Base-by-base conservation (phyloP, 2,329 filamentous ascomycete genomes). In the Colletotrichum limetticola region DNA sequence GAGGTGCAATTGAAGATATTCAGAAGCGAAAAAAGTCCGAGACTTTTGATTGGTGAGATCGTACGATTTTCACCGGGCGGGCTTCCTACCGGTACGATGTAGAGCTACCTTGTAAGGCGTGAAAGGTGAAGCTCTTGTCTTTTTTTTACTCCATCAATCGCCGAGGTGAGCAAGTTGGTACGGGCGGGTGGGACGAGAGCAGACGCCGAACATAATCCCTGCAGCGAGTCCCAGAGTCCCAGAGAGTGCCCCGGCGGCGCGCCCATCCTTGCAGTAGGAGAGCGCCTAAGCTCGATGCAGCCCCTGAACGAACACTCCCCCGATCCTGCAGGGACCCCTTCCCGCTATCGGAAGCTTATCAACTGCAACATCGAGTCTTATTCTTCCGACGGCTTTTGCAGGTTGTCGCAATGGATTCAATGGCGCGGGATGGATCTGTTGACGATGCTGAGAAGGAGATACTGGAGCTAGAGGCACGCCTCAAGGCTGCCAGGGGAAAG, bases 391-490 rank as follows among this genome's bases (percentile, higher is more conserved):
- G 37, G 37, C 14, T 19, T 42, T 19, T 24, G 8, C 37, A 22
- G 49, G 49, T 30, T 26, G 22, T 32, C 68, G 11, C 53, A 53
- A 59, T 82, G 80, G 76, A 77, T 73, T 74, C 78, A 26, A 66
- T 74, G 46, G 68, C 74, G 14, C 46, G 74, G 32, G 32, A 57
- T 66, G 72, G 69, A 8, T 76, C 75, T 35, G 74, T 80, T 37
- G 76, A 79, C 3, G 75, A 75, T 14, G 79, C 84, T 32, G 81
- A 86, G 72, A 79, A 87, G 80, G 91, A 93, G 80, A 90, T 94
- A 74, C 82, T 83, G 8, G 85, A 88, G 24, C 84, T 94, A 12
- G 90, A 94, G 79, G 79, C 80, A 46, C 85, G 84, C 60, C 84
- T 92, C 63, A 84, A 80, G 12, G 80, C 79, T 22, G 85, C 85